phyloP scores from a whole-genome alignment of 257 asterid species.

The Solanum paucissectum region DNA sequence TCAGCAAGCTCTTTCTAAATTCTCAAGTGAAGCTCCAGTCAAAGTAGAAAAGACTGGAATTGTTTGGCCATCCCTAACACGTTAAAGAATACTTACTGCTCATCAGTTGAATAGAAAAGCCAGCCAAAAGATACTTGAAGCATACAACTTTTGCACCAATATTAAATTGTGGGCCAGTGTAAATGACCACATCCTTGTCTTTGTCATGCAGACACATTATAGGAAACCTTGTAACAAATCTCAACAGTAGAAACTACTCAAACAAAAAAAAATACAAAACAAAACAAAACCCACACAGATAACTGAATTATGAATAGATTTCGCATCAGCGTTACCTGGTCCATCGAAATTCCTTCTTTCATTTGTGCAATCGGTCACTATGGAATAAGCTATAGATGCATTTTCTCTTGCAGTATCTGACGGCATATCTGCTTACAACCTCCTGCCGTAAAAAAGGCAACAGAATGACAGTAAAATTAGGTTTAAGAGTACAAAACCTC shows the following conservation, averaged over 20 bases:
- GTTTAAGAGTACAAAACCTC: not conserved
- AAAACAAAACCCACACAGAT: not conserved
- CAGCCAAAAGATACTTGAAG: not conserved
- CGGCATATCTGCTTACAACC: constrained; percentile 32
- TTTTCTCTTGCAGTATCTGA: constrained; percentile 43
- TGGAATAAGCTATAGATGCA: constrained; percentile 32
- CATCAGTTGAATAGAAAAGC: not conserved
- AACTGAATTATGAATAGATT: constrained; percentile 5
- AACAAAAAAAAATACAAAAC: not conserved
- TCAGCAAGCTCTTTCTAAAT: not conserved
- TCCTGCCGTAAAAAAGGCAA: not conserved
- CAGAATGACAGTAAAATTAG: not conserved
- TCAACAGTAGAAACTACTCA: not conserved
- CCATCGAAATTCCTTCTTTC: constrained; percentile 29
- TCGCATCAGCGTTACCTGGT: constrained; percentile 34
- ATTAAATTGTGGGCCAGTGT: not conserved
- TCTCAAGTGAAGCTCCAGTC: not conserved
- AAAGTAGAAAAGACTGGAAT: not conserved
- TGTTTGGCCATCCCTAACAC: not conserved
- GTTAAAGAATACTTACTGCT: not conserved
- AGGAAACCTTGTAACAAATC: not conserved
- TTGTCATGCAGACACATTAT: not conserved
- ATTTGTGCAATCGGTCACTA: constrained; percentile 32
- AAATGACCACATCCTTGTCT: not conserved
- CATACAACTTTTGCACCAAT: not conserved